Evolutionary conservation across 1,284 basidiomycete species (phyloP), one percentile per base, ranked within the genome.

Genomic region (Cryptococcus sp.): DNA sequence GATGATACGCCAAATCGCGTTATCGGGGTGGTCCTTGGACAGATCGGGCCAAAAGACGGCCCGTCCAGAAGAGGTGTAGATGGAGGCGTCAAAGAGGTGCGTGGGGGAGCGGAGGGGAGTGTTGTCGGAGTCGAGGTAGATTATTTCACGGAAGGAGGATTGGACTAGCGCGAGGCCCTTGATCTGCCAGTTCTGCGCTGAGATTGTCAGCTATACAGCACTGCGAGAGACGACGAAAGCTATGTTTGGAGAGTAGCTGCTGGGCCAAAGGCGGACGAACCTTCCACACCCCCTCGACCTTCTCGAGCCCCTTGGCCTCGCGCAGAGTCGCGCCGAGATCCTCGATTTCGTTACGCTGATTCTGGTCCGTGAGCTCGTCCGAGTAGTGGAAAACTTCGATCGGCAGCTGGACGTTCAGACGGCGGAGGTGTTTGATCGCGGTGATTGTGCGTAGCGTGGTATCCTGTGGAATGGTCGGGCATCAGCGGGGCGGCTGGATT

Each of bases 21-120:
- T 81, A 50, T 77, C 68, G 4, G 78, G 73, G 52, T 79, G 76
- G 56, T 80, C 79, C 56, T 79, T 79, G 45, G 72, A 77, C 45
- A 80, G 65, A 60, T 80, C 79, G 13, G 80, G 79, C 80, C 80
- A 81, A 59, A 81, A 80, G 28, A 77, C 80, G 1, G 77, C 76
- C 13, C 72, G 63, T 8, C 75, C 78, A n/a, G 68, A 58, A 4
- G 66, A 53, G 15, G 56, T 55, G 65, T 80, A 80, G 3, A 69
- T 44, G 0, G 67, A 60, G 1, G 76, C 68, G 36, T 71, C 64
- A 64, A 81, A 80, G 7, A 80, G 73, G 56, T 76, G 69, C 3
- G 69, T 60, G 1, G 79, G 78, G 39, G 78, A 71, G 1, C 73
- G 66, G 0, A 80, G 65, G 0, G 78, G 78, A 2, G 78, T 64